Evolutionary conservation across 2,329 filamentous ascomycete genomes (phyloP), one percentile per base, ranked within the genome.

Genomic region (Escovopsis sp.): DNA sequence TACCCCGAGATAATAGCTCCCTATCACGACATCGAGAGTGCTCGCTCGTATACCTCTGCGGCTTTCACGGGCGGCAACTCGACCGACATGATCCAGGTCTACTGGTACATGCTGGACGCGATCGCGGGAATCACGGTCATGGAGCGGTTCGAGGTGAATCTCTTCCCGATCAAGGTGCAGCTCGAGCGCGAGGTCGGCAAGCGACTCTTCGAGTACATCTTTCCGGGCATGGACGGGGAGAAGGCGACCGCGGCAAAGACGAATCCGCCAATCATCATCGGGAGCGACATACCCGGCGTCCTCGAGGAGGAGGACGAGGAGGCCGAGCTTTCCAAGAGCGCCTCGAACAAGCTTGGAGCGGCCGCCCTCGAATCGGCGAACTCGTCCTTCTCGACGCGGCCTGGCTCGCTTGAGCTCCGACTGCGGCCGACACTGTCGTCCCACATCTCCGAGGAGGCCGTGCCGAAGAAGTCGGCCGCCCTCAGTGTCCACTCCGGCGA

Each of bases 51-150:
- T 11, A 32, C 28, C 28, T 32, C 28, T 9, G 56, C 67, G 49
- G 53, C 67, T 57, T 49, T 49, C 23, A 47, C 49, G 12, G 53
- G 57, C 6, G 39, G 67, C 12, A 60, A 70, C 30, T 77, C 41
- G 7, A 38, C 82, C 47, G 85, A 87, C 55, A 96, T 96, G 82
- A 74, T 98, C 41, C 78, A 82, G 32, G 85, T 99, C 11, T 91
- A 94, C 58, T 98, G 93, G 86, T 80, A 95, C 58, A 95, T 95
- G 86, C 72, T 98, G 4, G 91, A 98, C 63, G 88, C 91, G 7
- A 95, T 98, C 59, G 91, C 89, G 33, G 91, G 91, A 39, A 98
- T 98, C 47, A 86, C 89, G 1, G 88, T 98, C 30, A 85, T 98
- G 70, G 89, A 96, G 52, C 84, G 93, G 54, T 98, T 98, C 55